These are phyloP conservation scores for Macrophomina pseudophaseolina DNA, from an alignment of 2,329 filamentous ascomycete species.

Conservation along the genomic window DNA sequence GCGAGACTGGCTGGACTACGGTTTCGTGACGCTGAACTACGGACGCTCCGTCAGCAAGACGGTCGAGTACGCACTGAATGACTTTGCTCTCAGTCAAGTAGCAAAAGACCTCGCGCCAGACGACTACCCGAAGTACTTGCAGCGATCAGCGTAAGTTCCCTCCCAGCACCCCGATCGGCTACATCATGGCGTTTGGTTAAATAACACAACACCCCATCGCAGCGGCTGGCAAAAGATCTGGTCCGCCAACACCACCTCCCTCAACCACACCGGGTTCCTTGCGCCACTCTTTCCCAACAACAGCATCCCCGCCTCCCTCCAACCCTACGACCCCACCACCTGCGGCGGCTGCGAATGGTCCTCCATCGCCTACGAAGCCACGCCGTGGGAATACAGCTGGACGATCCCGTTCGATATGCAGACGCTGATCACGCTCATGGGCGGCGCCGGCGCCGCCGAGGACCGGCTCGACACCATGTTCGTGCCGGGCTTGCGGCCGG, in stretches of 20 bases:
- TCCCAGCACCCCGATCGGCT: neutral
- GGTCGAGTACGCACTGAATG: slow-evolving; percentile 48
- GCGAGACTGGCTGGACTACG: slow-evolving; percentile 38
- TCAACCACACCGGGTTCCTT: slow-evolving; percentile 38
- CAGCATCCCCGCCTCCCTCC: slow-evolving; percentile 33
- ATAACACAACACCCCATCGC: neutral
- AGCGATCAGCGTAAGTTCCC: slow-evolving; percentile 35
- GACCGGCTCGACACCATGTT: slow-evolving; percentile 49
- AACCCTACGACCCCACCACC: slow-evolving; percentile 48
- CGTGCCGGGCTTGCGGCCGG: slow-evolving; percentile 42
- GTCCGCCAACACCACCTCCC: slow-evolving; percentile 43
- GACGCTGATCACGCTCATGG: slow-evolving; percentile 51
- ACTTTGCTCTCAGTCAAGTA: slow-evolving; percentile 46
- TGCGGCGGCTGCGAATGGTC: slow-evolving; percentile 51
- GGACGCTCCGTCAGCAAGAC: slow-evolving; percentile 41
- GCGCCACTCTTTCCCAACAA: slow-evolving; percentile 44
- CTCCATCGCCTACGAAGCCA: slow-evolving; percentile 50
- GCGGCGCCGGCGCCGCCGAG: slow-evolving; percentile 46
- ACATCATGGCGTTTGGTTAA: neutral
- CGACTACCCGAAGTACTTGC: slow-evolving; percentile 46
- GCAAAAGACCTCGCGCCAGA: slow-evolving; percentile 46
- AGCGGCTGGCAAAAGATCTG: slow-evolving; percentile 48
- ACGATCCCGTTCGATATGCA: slow-evolving; percentile 50
- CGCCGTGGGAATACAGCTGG: slow-evolving; percentile 52
- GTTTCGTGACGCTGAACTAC: slow-evolving; percentile 34